These are phyloP conservation scores for Pseudonectria foliicola DNA, from an alignment of 2,329 filamentous ascomycete genomes.

Conservation along the genomic window DNA sequence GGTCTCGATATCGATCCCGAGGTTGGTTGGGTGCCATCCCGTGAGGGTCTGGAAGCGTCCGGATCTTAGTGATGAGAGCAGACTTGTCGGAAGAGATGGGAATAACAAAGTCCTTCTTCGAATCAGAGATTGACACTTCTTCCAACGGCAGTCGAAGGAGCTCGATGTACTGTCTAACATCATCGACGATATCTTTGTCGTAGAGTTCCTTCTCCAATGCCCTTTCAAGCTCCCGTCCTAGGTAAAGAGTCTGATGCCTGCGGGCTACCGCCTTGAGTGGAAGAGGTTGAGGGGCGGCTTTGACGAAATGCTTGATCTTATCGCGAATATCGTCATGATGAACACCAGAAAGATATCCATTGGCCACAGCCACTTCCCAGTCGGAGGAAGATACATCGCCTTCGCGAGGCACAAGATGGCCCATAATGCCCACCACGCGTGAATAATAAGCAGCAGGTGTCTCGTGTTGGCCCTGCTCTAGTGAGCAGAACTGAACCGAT, in stretches of 20 bases:
- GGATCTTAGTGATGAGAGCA: conserved; percentile 35
- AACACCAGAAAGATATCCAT: conserved; percentile 48
- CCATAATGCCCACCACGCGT: conserved; percentile 28
- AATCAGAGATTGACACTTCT: conserved; percentile 1
- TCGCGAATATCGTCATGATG: conserved; percentile 37
- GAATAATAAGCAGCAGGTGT: conserved; percentile 41
- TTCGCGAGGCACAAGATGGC: conserved; percentile 32
- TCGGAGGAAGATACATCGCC: conserved; percentile 10
- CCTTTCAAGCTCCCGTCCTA: conserved; percentile 48
- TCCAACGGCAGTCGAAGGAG: conserved; percentile 37
- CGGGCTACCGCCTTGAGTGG: conserved; percentile 36
- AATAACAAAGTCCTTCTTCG: conserved; percentile 24
- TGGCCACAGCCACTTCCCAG: conserved; percentile 21
- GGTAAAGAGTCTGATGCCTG: conserved; percentile 48
- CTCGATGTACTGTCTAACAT: conserved; percentile 42
- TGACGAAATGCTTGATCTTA: conserved; percentile 24
- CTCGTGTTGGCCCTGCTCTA: conserved; percentile 50
- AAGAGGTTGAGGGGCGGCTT: conserved; percentile 8
- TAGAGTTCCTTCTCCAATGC: conserved; percentile 45
- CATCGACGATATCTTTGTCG: conserved; percentile 23
- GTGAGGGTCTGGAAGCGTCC: conserved; percentile 41
- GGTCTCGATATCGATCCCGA: conserved; percentile 47
- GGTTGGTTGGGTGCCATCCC: conserved; percentile 43
- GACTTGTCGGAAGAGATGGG: conserved; percentile 28
- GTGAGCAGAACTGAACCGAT: conserved; percentile 44